Evolutionary conservation across 208 protist species (phyloP), one percentile per base, ranked within the genome.

Genomic region (Angomonas deanei): DNA sequence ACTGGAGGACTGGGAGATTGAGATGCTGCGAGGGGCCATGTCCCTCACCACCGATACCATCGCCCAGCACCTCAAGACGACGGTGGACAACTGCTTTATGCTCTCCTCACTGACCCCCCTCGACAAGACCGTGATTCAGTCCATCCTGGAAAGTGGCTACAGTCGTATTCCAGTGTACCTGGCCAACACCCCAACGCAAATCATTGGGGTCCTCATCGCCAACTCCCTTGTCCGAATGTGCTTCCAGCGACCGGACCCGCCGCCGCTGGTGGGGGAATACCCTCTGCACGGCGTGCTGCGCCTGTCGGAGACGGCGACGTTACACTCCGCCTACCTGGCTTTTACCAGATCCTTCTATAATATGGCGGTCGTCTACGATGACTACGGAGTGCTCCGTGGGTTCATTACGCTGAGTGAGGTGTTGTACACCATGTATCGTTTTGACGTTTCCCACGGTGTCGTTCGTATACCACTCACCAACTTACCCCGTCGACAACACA

Each of bases 81-180:
- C 36, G 27, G 28, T 73, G 10, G 64, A 70, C 3, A 74, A 88
- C n/a, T 72, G 78, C 27, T 95, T 93, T 65, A 94, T 92, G 86
- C 59, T 96, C 6, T 84, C 84, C 50, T 71, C 78, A 0, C 47
- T 64, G 34, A 68, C 68, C 24, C 56, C 60, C n/a, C 72, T 97
- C 5, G 81, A 94, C 57, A 59, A 74, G 5, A 61, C 77, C 24
- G 85, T 72, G n/a, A 77, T 95, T 39, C 49, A 79, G 21, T 62
- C 54, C 46, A 90, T 96, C 68, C 49, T 88, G 8, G 33, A 72
- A n/a, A 42, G 47, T 2, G 90, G 87, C 31, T 90, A 89, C 72
- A 92, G 77, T 31, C 82, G 93, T 31, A 68, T 97, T 31, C 93
- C 93, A 10, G 85, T 97, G 0, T 96, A 88, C 73, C 76, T 77